A percentile compares a stretch with the other conserved stretches of the same genome.
Evolutionary conservation across 2,329 filamentous ascomycete genomes (phyloP).

Genomic region (Atkinsonella texensis): DNA sequence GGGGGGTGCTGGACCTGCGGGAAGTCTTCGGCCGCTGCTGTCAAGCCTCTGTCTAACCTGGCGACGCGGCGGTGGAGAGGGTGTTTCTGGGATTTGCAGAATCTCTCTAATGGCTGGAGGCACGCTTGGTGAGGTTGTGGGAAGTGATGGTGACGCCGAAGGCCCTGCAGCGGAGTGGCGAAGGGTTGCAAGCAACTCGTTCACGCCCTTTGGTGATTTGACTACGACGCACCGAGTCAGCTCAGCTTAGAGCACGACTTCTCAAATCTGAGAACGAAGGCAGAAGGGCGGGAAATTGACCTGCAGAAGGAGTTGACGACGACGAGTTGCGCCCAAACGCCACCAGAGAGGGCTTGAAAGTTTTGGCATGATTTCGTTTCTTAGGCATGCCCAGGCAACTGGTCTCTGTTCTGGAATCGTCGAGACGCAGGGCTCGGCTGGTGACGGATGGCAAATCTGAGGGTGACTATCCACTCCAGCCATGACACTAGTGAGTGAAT

Average conservation of each 20-base stretch:
- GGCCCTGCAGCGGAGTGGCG: slow-evolving; percentile 31
- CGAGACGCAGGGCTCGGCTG: no score
- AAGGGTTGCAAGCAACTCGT: slow-evolving; percentile 46
- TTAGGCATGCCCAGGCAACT: slow-evolving; percentile 42
- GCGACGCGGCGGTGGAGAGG: slow-evolving; percentile 36
- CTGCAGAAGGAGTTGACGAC: slow-evolving; percentile 9
- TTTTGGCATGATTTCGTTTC: slow-evolving; percentile 44
- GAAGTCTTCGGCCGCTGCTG: slow-evolving; percentile 35
- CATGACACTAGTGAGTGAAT: no score
- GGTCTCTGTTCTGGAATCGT: not conserved
- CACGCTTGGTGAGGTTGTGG: slow-evolving; percentile 36
- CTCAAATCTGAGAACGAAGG: not conserved
- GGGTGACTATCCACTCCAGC: no score
- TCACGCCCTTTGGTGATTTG: slow-evolving; percentile 34
- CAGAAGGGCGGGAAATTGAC: not conserved
- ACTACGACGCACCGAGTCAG: slow-evolving; percentile 11
- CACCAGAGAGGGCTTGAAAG: slow-evolving; percentile 47
- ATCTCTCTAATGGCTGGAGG: slow-evolving; percentile 47
- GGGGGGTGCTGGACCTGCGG: slow-evolving; percentile 47
- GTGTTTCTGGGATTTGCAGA: slow-evolving; percentile 46
- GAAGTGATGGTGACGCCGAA: slow-evolving; percentile 16
- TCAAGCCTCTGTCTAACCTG: slow-evolving; percentile 30
- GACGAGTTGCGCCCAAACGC: slow-evolving; percentile 27
- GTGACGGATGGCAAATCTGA: no score
- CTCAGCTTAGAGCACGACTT: not conserved